Evolutionary conservation across 768 basidiomycete genomes (phyloP).

Genomic region (Lyophyllum semitale): DNA sequence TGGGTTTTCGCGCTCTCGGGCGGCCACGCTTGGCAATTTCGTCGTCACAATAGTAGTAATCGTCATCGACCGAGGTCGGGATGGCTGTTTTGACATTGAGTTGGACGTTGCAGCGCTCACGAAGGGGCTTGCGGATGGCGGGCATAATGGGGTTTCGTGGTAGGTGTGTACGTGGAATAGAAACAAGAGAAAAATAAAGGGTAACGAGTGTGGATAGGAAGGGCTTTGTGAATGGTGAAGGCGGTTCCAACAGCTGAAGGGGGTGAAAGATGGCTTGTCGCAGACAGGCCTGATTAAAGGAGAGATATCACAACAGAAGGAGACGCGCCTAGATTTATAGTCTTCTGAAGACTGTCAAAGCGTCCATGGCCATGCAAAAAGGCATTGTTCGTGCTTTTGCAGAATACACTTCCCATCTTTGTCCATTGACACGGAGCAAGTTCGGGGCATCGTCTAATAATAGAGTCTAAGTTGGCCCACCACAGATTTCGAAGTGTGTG

Average conservation of each 20-base stretch:
- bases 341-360: background rate
- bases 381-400: background rate
- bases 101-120: conserved; percentile 25
- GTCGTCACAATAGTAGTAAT: background rate
- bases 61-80: conserved; percentile 3
- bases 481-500: background rate
- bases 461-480: background rate
- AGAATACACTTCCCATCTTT: background rate
- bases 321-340: background rate
- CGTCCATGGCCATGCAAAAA: background rate
- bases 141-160: conserved; percentile 16
- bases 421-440: background rate
- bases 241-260: background rate
- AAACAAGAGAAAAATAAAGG: background rate
- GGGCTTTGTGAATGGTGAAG: background rate
- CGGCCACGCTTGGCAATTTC: background rate
- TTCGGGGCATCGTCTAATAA: too few relatives aligned
- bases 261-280: background rate
- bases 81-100: conserved; percentile 21
- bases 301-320: background rate
- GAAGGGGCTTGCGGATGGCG: conserved; percentile 21
- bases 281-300: background rate
- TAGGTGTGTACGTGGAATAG: background rate
- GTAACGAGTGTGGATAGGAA: background rate
- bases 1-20: conserved; percentile 5